Conservation (phyloP, 768 basidiomycete species). For the Phylloporus scabripes region DNA sequence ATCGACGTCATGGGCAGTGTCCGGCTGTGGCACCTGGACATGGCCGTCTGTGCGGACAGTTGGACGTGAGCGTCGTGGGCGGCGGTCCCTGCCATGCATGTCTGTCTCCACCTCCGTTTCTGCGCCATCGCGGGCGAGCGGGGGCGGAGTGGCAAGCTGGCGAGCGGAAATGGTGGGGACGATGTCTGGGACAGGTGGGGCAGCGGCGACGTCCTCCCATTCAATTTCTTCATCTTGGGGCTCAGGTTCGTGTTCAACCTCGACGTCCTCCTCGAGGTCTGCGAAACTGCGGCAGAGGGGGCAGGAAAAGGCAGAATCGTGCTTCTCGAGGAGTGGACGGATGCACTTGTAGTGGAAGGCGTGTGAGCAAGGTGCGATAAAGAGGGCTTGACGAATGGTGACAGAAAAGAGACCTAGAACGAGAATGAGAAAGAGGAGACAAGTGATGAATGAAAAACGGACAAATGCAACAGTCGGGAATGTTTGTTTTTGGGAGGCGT, state of each 20-base stretch:
- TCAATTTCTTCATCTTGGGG: conserved; percentile 27
- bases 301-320: conserved; percentile 91
- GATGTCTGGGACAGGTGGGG: neutral
- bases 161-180: conserved; percentile 4
- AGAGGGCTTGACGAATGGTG: conserved; percentile 90
- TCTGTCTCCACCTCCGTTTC: conserved; percentile 32
- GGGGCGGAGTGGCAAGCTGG: conserved; percentile 20
- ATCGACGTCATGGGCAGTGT: conserved; percentile 18
- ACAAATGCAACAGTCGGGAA: conserved; percentile 95
- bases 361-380: conserved; percentile 97
- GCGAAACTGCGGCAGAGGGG: conserved; percentile 94
- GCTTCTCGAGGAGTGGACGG: conserved; percentile 79
- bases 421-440: conserved; percentile 3
- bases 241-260: conserved; percentile 46
- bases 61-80: conserved; percentile 16
- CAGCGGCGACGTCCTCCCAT: conserved; percentile 15
- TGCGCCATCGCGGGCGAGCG: conserved; percentile 27
- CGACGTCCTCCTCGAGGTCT: conserved; percentile 93
- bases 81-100: conserved; percentile 10
- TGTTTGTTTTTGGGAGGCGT: conserved; percentile 35
- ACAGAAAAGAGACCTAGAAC: conserved; percentile 68
- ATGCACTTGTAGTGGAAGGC: conserved; percentile 98
- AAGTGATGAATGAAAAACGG: conserved; percentile 25
- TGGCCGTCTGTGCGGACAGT: conserved; percentile 28
- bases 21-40: conserved; percentile 5